A percentile compares a stretch with the other conserved stretches of the same genome.
Conservation (phyloP, 306 rosid genomes). For the Senna siamea region DNA sequence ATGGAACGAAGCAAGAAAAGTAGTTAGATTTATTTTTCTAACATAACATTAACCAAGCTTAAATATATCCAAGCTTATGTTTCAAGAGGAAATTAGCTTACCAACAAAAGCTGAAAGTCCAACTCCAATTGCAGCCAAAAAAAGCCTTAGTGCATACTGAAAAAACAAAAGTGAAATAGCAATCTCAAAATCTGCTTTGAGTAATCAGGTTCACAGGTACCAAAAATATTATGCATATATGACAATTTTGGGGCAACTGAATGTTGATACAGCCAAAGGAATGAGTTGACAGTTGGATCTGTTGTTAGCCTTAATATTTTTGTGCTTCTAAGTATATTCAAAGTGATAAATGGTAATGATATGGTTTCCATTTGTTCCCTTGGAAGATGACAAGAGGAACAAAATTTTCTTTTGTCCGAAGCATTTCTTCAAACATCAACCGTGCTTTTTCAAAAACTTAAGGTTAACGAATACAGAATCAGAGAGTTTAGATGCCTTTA, state of each 20-base stretch:
- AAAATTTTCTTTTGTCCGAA: too few relatives aligned
- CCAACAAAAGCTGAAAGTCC: slow-evolving; percentile 85
- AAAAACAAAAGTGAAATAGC: slow-evolving; percentile 26
- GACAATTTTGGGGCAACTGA: too few relatives aligned
- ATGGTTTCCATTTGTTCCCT: too few relatives aligned
- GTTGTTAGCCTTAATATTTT: background rate
- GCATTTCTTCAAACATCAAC: too few relatives aligned
- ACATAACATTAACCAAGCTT: too few relatives aligned
- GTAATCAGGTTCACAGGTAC: slow-evolving; percentile 21
- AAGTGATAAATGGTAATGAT: too few relatives aligned
- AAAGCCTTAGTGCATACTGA: slow-evolving; percentile 74
- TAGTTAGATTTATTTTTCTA: slow-evolving; percentile 26
- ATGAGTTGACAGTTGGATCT: background rate
- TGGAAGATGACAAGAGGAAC: too few relatives aligned
- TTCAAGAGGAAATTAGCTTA: slow-evolving; percentile 36
- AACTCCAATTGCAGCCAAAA: slow-evolving; percentile 77
- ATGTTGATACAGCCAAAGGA: background rate
- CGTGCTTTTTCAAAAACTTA: too few relatives aligned
- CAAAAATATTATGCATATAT: background rate
- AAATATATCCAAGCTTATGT: too few relatives aligned
- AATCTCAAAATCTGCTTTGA: slow-evolving; percentile 34
- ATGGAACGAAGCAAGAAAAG: slow-evolving; percentile 26
- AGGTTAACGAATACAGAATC: too few relatives aligned
- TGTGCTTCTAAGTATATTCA: background rate
- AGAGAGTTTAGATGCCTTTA: too few relatives aligned